Base-by-base conservation (phyloP, 257 asterid genomes). In the Petunia secreta region DNA sequence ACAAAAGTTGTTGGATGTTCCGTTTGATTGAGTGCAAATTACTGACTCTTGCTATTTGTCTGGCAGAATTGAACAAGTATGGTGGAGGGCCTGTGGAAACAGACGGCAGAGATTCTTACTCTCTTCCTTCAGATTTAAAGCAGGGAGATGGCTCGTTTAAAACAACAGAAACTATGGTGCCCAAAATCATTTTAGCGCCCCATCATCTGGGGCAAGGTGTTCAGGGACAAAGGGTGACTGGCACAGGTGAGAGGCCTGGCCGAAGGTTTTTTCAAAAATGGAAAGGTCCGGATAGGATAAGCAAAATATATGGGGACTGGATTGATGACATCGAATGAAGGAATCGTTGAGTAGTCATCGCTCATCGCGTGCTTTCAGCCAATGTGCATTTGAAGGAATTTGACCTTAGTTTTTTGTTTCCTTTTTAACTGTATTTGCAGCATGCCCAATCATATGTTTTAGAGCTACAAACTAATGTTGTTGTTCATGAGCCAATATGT, bases 231-330 rank as follows among this genome's bases (percentile, higher is more conserved):
- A 89, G 95, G 85, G 59, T 87, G 80, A 78, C 93, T 15, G 86
- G 84, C 71, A 85, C 75, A 40, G 48, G 65, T 37, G 87, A 85
- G 63, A 81, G 64, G 81, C 82, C 85, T 7, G 88, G 88, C 40
- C 87, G 75, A 75, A 87, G 84, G 48, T 78, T 86, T 15, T 78
- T 82, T 80, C 89, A 80, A 67, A 89, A 85, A 71, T 85, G 92
- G 89, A 89, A 89, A 62, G 92, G 98, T 36, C 98, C 98, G 0
- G 91, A 95, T 68, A 93, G 91, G 82, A 95, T 95, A 50, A 87
- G 90, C 80, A 84, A 86, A 66, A 81, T 90, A 43, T 88, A 91
- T 57, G 96, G 94, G 1, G 92, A 91, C 82, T 91, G 94, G 96
- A 91, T 91, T 38, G 96, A 91, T 69, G 96, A 90, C 64, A 82